These are phyloP conservation scores for Saccharomyces hybrid DNA, from an alignment of 1,139 yeast species.

Conservation along the genomic window DNA sequence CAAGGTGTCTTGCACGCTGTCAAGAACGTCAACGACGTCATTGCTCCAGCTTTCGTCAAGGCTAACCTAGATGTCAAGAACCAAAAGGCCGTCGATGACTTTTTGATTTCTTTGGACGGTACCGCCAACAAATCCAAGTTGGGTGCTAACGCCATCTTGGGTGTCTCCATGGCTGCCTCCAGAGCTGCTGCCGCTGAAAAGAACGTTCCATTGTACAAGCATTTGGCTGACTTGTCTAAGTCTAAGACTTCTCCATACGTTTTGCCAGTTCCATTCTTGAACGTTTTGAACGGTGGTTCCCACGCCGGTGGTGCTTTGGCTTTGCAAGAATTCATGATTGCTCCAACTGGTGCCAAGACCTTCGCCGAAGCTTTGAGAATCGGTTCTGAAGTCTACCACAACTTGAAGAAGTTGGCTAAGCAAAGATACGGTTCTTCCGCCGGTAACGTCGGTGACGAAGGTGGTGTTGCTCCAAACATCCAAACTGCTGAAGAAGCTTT, in stretches of 20 bases:
- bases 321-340: constrained; percentile 98
- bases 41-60: constrained; percentile 79
- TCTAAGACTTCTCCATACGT: constrained; percentile 60
- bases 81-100: constrained; percentile 73
- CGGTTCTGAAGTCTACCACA: constrained; percentile 95
- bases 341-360: constrained; percentile 77
- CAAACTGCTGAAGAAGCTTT: constrained; percentile 90
- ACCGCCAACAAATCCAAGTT: constrained; percentile 88
- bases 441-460: constrained; percentile 99
- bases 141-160: constrained; percentile 94
- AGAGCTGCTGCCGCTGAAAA: constrained; percentile 93
- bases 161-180: constrained; percentile 88
- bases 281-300: constrained; percentile 96
- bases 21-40: constrained; percentile 77
- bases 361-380: constrained; percentile 92
- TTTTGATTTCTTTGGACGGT: constrained; percentile 74
- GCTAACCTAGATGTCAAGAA: constrained; percentile 66
- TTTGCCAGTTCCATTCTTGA: constrained; percentile 93
- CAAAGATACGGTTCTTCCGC: constrained; percentile 92
- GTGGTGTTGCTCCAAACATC: constrained; percentile 98
- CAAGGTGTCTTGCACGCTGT: constrained; percentile 93
- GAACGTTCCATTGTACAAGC: constrained; percentile 77
- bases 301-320: constrained; percentile 99
- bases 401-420: constrained; percentile 82
- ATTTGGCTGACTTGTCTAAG: constrained; percentile 65